phyloP scores from a whole-genome alignment of 306 rosid species.

The Cucurbita maxima region DNA sequence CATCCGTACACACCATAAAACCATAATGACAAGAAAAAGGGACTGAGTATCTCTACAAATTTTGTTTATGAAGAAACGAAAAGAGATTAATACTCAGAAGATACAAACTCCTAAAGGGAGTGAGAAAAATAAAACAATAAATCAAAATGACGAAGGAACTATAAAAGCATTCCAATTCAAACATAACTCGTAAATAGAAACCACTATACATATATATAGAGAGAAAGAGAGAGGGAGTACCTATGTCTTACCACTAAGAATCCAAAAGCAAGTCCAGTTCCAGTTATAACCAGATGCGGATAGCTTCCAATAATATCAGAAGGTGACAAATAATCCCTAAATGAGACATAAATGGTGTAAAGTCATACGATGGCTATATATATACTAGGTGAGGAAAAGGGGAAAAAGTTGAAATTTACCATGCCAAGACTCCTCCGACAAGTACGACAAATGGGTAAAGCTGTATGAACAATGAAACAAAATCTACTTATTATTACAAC shows the following conservation, averaged over 20 bases:
- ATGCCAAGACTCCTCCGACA: conserved; percentile 61
- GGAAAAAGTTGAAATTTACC: conserved; percentile 32
- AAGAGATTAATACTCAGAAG: no score
- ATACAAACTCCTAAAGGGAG: no score
- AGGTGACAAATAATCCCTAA: conserved; percentile 85
- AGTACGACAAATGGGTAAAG: conserved; percentile 76
- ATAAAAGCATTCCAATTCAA: no score
- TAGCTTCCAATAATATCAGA: conserved; percentile 49
- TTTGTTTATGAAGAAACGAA: no score
- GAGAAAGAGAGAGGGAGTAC: neutral
- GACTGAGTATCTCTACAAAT: neutral
- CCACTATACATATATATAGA: no score
- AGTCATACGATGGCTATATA: neutral
- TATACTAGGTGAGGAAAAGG: neutral
- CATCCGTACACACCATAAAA: neutral
- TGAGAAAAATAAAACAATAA: no score
- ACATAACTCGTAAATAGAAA: no score
- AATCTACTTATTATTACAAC: neutral
- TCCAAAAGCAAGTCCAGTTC: conserved; percentile 89
- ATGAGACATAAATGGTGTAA: conserved; percentile 1
- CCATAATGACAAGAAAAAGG: neutral
- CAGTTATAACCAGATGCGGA: conserved; percentile 62
- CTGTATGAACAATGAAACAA: conserved; percentile 24
- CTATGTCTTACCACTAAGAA: conserved; percentile 64
- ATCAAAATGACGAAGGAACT: neutral